Conservation (phyloP, 176 grass and related monocot species). For the Saccharum spontaneum region DNA sequence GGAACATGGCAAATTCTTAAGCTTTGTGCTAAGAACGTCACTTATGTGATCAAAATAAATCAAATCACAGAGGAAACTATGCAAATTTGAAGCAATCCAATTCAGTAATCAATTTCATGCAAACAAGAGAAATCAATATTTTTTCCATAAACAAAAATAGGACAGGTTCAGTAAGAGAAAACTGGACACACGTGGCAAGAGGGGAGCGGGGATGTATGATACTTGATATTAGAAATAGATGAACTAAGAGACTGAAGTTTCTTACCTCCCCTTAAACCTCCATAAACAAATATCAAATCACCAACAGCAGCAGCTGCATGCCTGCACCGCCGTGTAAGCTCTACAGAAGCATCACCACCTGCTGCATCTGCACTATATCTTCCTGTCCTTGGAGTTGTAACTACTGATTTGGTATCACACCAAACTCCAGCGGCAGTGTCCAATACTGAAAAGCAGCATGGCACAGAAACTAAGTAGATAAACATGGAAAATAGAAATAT, state of each 20-base stretch:
- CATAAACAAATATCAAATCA: slow-evolving; percentile 97
- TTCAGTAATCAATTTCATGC: not conserved
- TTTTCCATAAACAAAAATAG: not conserved
- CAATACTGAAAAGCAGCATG: slow-evolving; percentile 64
- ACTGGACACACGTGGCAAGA: not conserved
- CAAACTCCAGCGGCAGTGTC: slow-evolving; percentile 98
- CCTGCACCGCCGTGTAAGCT: slow-evolving; percentile 86
- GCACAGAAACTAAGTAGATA: slow-evolving; percentile 10
- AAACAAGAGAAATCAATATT: not conserved
- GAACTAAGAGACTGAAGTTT: slow-evolving; percentile 13
- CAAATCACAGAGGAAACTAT: not conserved
- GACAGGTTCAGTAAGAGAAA: not conserved
- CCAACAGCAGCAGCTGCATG: slow-evolving; percentile 98
- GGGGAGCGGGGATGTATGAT: not conserved
- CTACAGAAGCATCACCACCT: slow-evolving; percentile 82
- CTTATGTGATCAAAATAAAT: not conserved
- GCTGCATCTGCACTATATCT: slow-evolving; percentile 94
- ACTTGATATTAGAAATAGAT: not conserved
- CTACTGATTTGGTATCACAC: slow-evolving; percentile 96
- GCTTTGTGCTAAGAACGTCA: slow-evolving; percentile 13
- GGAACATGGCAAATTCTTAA: not conserved
- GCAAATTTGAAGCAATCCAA: not conserved
- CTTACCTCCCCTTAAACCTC: slow-evolving; percentile 95
- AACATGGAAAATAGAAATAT: not conserved
- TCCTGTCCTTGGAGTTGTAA: slow-evolving; percentile 91